Base-by-base conservation (phyloP, 495 filamentous ascomycete species). In the Corynascus novoguineensis region DNA sequence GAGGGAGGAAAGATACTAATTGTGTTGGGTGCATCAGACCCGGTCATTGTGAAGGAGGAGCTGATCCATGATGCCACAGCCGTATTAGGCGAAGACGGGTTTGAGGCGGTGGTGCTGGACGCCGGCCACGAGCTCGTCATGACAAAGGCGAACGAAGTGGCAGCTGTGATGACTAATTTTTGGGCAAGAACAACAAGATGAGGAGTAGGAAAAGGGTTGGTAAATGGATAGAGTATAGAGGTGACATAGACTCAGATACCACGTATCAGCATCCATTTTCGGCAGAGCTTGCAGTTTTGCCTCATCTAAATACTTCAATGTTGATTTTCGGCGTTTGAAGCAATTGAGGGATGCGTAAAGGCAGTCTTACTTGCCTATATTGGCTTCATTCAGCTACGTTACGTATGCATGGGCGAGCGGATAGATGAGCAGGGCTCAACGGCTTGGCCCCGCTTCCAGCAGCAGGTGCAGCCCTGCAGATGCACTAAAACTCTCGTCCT, bases 31-130 rank as follows among this genome's bases (percentile, higher is more conserved):
- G 68, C 70, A 37, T 64, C 65, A n/a, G 83, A 86, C 68, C 66
- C 74, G n/a, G 72, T 85, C 11, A 68, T 85, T 41, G 58, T 76
- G 0, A 70, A 70, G 35, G 69, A 77, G 27, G 80, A 92, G 68
- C 42, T 77, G 44, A 64, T 75, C 1, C 74, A 76, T 34, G 81
- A 83, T 64, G 71, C 73, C 3, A 64, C 53, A 8, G 58, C 66
- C 5, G 67, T 70, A 2, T 56, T 83, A 27, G 78, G 78, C 0
- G 60, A 62, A 6, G 67, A 74, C 1, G 72, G 71, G 21, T 63
- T 81, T n/a, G 75, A 78, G 38, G 70, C 78, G 31, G 70, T 68
- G 5, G 50, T 73, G 4, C 42, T 84, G 21, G 64, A 79, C 50
- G 71, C 73, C 4, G 78, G 72, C 1, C 79, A 83, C 58, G 81